Conservation (phyloP, 2,329 filamentous ascomycete genomes). For the Rhexocercosporidium sp. region DNA sequence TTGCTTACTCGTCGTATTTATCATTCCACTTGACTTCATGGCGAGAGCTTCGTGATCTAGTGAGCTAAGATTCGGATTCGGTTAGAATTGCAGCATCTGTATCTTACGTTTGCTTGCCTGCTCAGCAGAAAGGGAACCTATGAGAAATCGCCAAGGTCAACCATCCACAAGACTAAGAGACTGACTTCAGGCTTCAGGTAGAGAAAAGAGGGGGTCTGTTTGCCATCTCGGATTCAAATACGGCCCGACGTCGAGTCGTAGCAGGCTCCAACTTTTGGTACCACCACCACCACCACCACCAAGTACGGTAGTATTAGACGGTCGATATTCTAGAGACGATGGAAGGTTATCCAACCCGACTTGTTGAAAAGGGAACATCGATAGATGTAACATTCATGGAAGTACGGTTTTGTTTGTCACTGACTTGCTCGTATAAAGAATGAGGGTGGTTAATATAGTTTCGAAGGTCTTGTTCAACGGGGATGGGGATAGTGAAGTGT, state of each 20-base stretch:
- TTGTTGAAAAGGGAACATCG: background rate
- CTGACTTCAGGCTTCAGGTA: background rate
- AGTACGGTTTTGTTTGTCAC: too few species aligned
- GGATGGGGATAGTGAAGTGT: too few species aligned
- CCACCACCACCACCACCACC: too few species aligned
- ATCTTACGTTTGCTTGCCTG: background rate
- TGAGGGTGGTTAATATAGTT: too few species aligned
- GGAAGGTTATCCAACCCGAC: background rate
- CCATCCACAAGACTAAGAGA: background rate
- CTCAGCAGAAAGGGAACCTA: background rate
- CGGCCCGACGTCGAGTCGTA: slow-evolving; percentile 3
- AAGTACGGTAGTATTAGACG: too few species aligned
- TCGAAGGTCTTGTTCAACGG: too few species aligned
- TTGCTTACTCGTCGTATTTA: background rate
- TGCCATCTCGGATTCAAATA: background rate
- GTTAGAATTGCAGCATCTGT: background rate
- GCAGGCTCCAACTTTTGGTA: slow-evolving; percentile 5
- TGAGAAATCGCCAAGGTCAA: background rate
- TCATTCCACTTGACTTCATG: background rate
- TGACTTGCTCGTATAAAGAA: too few species aligned
- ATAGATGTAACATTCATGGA: background rate
- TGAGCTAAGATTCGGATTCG: background rate
- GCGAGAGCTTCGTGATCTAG: background rate
- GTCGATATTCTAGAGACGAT: background rate
- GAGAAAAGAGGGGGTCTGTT: background rate